These are phyloP conservation scores for Pseudopyrenochaeta lycopersici DNA, from an alignment of 2,329 filamentous ascomycete species.

Conservation along the genomic window DNA sequence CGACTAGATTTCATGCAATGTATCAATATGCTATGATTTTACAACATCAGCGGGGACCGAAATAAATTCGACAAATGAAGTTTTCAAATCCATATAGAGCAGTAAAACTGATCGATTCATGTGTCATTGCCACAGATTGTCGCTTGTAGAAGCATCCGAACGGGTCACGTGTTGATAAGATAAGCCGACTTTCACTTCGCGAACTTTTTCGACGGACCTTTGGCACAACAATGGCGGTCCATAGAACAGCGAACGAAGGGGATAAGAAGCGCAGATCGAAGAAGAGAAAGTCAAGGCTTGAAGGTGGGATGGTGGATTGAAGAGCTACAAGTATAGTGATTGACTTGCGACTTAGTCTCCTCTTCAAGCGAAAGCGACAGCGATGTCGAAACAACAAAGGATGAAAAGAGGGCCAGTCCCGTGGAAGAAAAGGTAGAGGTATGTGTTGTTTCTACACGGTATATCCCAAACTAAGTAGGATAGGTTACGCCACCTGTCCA, in stretches of 20 bases:
- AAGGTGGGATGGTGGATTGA: conserved; percentile 25
- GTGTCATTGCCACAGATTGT: too few species aligned
- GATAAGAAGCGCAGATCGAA: conserved; percentile 37
- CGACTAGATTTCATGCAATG: too few species aligned
- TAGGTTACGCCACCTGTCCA: background rate
- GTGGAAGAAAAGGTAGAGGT: conserved; percentile 4
- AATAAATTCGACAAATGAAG: too few species aligned
- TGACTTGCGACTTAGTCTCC: conserved; percentile 32
- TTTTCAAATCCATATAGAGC: too few species aligned
- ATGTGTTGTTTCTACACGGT: background rate
- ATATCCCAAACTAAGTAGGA: background rate
- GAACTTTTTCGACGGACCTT: conserved; percentile 23
- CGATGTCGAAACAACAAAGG: conserved; percentile 30
- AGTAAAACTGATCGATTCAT: too few species aligned
- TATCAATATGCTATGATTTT: too few species aligned
- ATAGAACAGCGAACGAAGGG: conserved; percentile 21
- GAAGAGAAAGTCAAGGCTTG: conserved; percentile 43
- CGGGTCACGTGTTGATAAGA: conserved; percentile 43
- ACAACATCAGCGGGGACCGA: too few species aligned
- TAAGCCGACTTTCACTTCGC: conserved; percentile 31
- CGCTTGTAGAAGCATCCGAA: too few species aligned
- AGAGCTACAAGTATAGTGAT: background rate
- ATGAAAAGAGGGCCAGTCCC: conserved; percentile 2
- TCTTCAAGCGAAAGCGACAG: conserved; percentile 45
- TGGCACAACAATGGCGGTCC: conserved; percentile 29